These are phyloP conservation scores for Acanthamoeba castellanii DNA, from an alignment of 208 protist genomes.

Conservation along the genomic window DNA sequence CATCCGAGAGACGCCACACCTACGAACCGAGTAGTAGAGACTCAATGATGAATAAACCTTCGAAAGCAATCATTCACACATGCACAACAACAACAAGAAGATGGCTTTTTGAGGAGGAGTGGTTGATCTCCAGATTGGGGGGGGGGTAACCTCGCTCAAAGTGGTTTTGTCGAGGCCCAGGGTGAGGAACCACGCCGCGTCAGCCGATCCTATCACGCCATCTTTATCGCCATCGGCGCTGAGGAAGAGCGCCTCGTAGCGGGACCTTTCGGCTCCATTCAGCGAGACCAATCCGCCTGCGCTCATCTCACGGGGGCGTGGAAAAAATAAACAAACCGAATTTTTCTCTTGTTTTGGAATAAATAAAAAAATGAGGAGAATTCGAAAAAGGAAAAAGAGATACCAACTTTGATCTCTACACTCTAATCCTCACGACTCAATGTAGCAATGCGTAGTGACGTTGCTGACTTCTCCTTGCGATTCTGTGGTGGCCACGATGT, in stretches of 20 bases:
- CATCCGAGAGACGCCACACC: slow-evolving; percentile 59
- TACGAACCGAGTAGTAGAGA: background rate
- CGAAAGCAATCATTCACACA: too few species aligned
- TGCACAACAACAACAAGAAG: too few species aligned
- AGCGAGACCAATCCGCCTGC: background rate
- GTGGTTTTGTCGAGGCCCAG: slow-evolving; percentile 58
- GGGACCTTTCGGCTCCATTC: background rate
- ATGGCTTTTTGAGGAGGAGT: background rate
- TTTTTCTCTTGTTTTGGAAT: too few species aligned
- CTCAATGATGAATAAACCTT: background rate
- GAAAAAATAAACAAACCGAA: too few species aligned
- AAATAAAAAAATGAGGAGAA: too few species aligned
- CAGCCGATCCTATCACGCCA: slow-evolving; percentile 41
- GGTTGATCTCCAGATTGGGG: background rate
- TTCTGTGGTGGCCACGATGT: too few species aligned
- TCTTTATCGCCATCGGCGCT: slow-evolving; percentile 59
- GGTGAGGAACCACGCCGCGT: slow-evolving; percentile 62
- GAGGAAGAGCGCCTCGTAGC: slow-evolving; percentile 43
- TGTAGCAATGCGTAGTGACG: too few species aligned
- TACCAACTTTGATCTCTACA: too few species aligned
- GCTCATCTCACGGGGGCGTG: background rate
- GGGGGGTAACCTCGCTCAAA: slow-evolving; percentile 49
- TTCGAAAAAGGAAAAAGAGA: too few species aligned
- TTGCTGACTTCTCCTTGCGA: too few species aligned
- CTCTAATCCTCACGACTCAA: too few species aligned